These are phyloP conservation scores for Lachnellula arida DNA, from an alignment of 2,329 filamentous ascomycete species.

Conservation along the genomic window DNA sequence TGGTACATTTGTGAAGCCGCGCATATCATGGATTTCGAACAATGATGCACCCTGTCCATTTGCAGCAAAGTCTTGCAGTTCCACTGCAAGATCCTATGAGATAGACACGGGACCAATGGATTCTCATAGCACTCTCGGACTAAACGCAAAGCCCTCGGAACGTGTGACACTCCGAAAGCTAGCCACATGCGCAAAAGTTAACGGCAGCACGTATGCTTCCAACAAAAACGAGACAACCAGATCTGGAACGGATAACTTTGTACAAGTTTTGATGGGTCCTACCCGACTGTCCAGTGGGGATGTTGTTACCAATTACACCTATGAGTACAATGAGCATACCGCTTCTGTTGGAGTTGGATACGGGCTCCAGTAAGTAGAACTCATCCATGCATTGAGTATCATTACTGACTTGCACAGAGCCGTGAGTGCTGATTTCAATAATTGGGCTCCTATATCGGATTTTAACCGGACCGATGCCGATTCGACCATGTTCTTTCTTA, in stretches of 20 bases:
- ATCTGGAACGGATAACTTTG: not conserved
- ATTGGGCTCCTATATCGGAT: slow-evolving; percentile 27
- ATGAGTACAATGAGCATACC: not conserved
- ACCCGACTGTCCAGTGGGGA: not conserved
- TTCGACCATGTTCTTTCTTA: slow-evolving; percentile 31
- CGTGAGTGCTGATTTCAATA: not conserved
- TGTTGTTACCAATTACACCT: not conserved
- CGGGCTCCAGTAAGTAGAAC: slow-evolving; percentile 1
- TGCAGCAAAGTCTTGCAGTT: slow-evolving; percentile 2
- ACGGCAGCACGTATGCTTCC: not conserved
- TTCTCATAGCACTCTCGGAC: slow-evolving; percentile 9
- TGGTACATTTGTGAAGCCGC: slow-evolving; percentile 1
- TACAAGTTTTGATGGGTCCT: not conserved
- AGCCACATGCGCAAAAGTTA: slow-evolving; percentile 8
- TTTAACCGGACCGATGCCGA: slow-evolving; percentile 32
- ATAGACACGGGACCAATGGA: slow-evolving; percentile 14
- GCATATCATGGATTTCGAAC: slow-evolving; percentile 4
- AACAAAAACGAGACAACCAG: not conserved
- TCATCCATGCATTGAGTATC: not conserved
- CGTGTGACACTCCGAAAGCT: slow-evolving; percentile 4
- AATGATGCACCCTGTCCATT: slow-evolving; percentile 13
- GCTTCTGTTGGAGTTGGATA: not conserved
- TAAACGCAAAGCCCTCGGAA: slow-evolving; percentile 6
- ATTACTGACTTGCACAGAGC: not conserved
- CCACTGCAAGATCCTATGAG: slow-evolving; percentile 1